Conservation (phyloP, 2,329 filamentous ascomycete genomes). For the Fusarium sp. region DNA sequence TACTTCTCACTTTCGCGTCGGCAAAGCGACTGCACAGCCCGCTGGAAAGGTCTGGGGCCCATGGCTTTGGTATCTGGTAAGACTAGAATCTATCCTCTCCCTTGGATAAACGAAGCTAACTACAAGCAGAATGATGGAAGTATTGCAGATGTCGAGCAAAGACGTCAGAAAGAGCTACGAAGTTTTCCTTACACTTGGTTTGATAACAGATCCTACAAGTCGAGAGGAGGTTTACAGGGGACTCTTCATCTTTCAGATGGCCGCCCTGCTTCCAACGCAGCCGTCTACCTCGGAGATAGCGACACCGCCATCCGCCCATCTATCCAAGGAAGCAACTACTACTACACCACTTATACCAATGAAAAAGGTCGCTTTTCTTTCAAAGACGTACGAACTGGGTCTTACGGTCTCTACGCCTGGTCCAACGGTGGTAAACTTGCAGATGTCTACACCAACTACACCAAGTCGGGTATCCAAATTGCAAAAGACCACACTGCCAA, state of each 20-base stretch:
- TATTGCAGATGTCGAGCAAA: conserved; percentile 2
- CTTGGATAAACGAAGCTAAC: neutral
- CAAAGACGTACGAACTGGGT: conserved; percentile 15
- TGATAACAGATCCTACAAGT: conserved; percentile 8
- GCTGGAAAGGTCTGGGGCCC: conserved; percentile 23
- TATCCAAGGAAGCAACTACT: conserved; percentile 38
- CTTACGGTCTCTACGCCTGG: conserved; percentile 19
- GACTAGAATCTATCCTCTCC: neutral
- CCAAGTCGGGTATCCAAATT: conserved; percentile 13
- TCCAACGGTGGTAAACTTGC: conserved; percentile 24
- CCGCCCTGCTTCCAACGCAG: conserved; percentile 17
- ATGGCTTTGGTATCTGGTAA: conserved; percentile 27
- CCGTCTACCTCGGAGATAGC: conserved; percentile 16
- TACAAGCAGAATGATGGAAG: conserved; percentile 17
- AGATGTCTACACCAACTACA: conserved; percentile 28
- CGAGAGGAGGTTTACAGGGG: conserved; percentile 19
- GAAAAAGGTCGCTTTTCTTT: conserved; percentile 24
- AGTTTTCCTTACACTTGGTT: conserved; percentile 27
- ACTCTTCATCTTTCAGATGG: conserved; percentile 24
- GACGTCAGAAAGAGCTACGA: conserved; percentile 11
- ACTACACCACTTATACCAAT: conserved; percentile 26
- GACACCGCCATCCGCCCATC: conserved; percentile 17
- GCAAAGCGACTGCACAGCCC: conserved; percentile 13
- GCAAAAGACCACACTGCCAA: conserved; percentile 21
- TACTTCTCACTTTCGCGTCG: conserved; percentile 24